Percentiles rank a stretch among this genome's conserved stretches.
Conservation (phyloP, 2,329 filamentous ascomycete species). For the Alternaria triticina region DNA sequence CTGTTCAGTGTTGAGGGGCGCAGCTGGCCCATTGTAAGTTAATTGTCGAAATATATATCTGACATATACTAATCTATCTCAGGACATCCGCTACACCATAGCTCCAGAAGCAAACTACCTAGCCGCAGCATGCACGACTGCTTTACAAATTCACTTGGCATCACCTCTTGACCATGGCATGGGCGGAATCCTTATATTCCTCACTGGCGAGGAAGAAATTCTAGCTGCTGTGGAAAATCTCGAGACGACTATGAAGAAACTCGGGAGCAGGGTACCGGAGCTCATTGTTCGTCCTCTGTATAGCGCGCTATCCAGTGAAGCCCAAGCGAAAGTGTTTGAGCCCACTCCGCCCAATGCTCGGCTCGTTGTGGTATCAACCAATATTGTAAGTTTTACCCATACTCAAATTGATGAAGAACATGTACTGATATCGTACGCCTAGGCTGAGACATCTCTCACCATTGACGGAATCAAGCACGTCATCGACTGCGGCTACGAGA, state of each 20-base stretch:
- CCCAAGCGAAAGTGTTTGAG: constrained; percentile 90
- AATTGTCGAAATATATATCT: constrained; percentile 43
- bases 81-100: constrained; percentile 57
- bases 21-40: constrained; percentile 77
- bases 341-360: constrained; percentile 75
- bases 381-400: constrained; percentile 69
- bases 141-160: constrained; percentile 98
- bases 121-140: constrained; percentile 86
- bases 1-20: too few species aligned
- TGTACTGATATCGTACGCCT: too few species aligned
- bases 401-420: too few species aligned
- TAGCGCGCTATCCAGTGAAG: constrained; percentile 84
- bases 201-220: constrained; percentile 97
- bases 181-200: constrained; percentile 86
- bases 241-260: constrained; percentile 82
- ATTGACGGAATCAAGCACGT: constrained; percentile 97
- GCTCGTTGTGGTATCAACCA: constrained; percentile 91
- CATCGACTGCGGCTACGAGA: constrained; percentile 93
- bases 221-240: constrained; percentile 85
- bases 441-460: constrained; percentile 81
- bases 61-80: neutral
- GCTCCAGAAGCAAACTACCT: constrained; percentile 83
- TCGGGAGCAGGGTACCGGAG: constrained; percentile 83
- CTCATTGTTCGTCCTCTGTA: constrained; percentile 94
- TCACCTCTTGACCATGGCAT: too few species aligned